Conservation (phyloP, 306 rosid species). For the Ceratonia siliqua region DNA sequence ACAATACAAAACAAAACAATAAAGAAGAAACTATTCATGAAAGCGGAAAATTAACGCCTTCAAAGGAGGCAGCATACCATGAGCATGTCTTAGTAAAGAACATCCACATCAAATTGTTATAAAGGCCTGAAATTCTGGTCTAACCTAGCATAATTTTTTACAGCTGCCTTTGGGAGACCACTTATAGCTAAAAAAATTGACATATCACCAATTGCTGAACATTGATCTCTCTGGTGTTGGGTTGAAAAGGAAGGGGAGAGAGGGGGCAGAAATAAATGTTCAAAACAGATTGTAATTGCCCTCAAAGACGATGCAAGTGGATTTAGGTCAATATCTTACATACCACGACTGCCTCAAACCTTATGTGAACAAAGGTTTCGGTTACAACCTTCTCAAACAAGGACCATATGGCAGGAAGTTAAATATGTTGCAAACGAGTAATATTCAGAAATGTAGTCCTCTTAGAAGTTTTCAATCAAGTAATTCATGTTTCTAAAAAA, state of each 20-base stretch:
- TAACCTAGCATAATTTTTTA: neutral
- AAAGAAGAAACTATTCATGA: neutral
- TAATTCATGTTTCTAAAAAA: no score
- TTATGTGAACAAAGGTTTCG: neutral
- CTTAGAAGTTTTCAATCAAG: no score
- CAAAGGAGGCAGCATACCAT: neutral
- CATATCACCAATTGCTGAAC: neutral
- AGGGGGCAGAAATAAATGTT: neutral
- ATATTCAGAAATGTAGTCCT: no score
- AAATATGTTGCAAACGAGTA: no score
- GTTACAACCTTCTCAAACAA: neutral
- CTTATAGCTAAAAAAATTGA: slow-evolving; percentile 1
- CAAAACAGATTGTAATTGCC: neutral
- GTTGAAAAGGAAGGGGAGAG: neutral
- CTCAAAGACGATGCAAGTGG: neutral
- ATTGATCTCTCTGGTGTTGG: no score
- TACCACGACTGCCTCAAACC: neutral
- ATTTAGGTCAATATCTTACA: neutral
- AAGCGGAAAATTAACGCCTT: neutral
- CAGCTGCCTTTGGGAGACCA: neutral
- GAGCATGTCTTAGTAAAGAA: slow-evolving; percentile 13
- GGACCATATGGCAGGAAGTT: no score
- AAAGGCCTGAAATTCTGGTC: neutral
- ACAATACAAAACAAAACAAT: neutral
- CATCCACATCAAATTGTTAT: slow-evolving; percentile 1